A percentile compares a stretch with the other conserved stretches of the same genome.
Evolutionary conservation across 768 basidiomycete genomes (phyloP).

Genomic region (Atractiella rhizophila): DNA sequence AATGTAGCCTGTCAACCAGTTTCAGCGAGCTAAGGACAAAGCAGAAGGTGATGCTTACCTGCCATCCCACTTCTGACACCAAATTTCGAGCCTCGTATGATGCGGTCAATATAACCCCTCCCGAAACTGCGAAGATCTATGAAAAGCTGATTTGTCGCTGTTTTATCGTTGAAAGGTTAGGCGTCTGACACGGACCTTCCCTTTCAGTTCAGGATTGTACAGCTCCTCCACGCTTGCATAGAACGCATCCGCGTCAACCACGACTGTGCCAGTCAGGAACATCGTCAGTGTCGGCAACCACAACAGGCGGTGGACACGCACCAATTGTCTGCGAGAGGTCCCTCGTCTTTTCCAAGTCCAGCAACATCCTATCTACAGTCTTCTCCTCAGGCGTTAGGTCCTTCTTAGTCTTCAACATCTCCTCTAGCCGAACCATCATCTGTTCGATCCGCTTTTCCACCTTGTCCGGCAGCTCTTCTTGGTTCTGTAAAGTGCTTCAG

Average conservation of each 20-base stretch:
- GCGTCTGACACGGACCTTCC: constrained; percentile 36
- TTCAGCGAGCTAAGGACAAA: too few species aligned
- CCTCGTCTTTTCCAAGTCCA: constrained; percentile 24
- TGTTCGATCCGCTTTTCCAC: constrained; percentile 24
- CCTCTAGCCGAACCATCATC: constrained; percentile 42
- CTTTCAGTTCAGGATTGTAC: constrained; percentile 18
- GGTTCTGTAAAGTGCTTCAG: too few species aligned
- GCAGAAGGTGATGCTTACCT: too few species aligned
- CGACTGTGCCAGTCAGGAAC: constrained; percentile 68
- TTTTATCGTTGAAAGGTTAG: background rate
- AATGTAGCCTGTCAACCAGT: constrained; percentile 92
- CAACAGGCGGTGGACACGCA: too few species aligned
- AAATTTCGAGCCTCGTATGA: constrained; percentile 13
- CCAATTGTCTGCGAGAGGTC: constrained; percentile 63
- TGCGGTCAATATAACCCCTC: background rate
- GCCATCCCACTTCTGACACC: constrained; percentile 7
- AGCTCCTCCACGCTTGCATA: constrained; percentile 40
- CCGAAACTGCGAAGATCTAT: background rate
- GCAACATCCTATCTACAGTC: constrained; percentile 31
- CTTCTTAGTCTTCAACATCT: constrained; percentile 44
- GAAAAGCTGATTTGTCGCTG: background rate
- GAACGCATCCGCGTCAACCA: constrained; percentile 92
- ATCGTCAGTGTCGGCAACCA: too few species aligned
- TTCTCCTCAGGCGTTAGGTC: constrained; percentile 37
- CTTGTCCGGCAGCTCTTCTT: too few species aligned